Percentiles rank a stretch among this genome's conserved stretches.
These are phyloP conservation scores for Zygosaccharomyces bailii DNA, from an alignment of 805 yeast species.

Conservation along the genomic window DNA sequence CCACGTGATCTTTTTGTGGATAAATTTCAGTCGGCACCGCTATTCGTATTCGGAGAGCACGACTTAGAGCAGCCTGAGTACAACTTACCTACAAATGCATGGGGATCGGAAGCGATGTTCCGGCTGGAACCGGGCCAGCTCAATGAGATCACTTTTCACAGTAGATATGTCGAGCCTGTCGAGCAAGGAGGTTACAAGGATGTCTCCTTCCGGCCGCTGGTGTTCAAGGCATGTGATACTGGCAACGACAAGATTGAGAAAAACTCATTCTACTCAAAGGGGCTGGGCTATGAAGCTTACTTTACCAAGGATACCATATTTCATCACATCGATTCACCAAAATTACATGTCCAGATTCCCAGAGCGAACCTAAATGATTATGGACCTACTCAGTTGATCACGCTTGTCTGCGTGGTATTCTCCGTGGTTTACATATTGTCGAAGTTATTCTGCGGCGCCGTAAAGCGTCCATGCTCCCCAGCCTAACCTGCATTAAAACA, in stretches of 20 bases:
- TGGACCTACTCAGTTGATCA: conserved; percentile 34
- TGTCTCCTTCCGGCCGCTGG: conserved; percentile 38
- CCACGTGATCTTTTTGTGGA: conserved; percentile 52
- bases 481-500: neutral
- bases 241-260: conserved; percentile 20
- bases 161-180: conserved; percentile 48
- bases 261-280: conserved; percentile 41
- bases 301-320: conserved; percentile 48
- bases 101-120: conserved; percentile 49
- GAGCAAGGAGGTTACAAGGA: conserved; percentile 17
- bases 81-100: conserved; percentile 33
- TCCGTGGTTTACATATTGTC: conserved; percentile 37
- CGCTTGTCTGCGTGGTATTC: conserved; percentile 36
- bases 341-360: conserved; percentile 40
- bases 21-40: conserved; percentile 47
- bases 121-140: conserved; percentile 27
- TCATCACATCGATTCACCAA: conserved; percentile 32
- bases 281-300: conserved; percentile 43
- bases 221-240: conserved; percentile 52
- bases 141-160: conserved; percentile 45
- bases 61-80: conserved; percentile 58
- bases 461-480: neutral
- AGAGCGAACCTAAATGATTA: conserved; percentile 37
- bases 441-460: conserved; percentile 19
- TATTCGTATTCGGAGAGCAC: conserved; percentile 50